Evolutionary conservation across 2,329 filamentous ascomycete genomes (phyloP).

Genomic region (Penicillium sp.): DNA sequence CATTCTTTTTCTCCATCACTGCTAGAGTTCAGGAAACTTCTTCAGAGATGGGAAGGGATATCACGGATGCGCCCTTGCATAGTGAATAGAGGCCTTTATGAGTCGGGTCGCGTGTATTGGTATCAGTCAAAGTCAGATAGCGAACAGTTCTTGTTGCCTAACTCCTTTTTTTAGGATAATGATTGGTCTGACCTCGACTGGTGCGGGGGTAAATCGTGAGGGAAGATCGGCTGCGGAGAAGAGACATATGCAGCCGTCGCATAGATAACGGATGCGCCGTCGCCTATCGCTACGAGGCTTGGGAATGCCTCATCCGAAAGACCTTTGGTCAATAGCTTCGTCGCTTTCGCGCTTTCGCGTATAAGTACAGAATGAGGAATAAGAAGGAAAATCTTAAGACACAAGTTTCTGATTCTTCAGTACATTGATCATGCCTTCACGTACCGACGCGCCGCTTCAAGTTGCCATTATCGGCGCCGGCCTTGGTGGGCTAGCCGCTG

Average conservation of each 20-base stretch:
- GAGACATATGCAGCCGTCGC: conserved; percentile 23
- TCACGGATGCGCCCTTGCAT: neutral
- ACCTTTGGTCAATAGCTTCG: conserved; percentile 5
- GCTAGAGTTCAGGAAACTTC: neutral
- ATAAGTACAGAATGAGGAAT: conserved; percentile 5
- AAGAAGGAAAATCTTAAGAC: neutral
- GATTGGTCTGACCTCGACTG: neutral
- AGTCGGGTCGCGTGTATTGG: neutral
- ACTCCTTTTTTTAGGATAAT: conserved; percentile 7
- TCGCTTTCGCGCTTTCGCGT: neutral
- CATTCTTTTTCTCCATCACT: conserved; percentile 19
- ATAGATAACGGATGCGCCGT: conserved; percentile 22
- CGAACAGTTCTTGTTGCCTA: neutral
- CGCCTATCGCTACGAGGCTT: conserved; percentile 5
- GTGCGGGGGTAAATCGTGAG: neutral
- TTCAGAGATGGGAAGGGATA: neutral
- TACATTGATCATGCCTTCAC: conserved; percentile 19
- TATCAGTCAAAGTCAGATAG: conserved; percentile 7
- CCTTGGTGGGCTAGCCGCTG: conserved; percentile 22
- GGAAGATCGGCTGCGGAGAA: conserved; percentile 14
- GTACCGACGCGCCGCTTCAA: conserved; percentile 23
- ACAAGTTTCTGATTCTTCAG: neutral
- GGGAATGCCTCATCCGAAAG: neutral
- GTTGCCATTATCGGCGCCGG: conserved; percentile 27
- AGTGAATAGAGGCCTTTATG: conserved; percentile 6